These are phyloP conservation scores for Fistulifera solaris DNA, from an alignment of 108 stramenopile species.

Conservation along the genomic window DNA sequence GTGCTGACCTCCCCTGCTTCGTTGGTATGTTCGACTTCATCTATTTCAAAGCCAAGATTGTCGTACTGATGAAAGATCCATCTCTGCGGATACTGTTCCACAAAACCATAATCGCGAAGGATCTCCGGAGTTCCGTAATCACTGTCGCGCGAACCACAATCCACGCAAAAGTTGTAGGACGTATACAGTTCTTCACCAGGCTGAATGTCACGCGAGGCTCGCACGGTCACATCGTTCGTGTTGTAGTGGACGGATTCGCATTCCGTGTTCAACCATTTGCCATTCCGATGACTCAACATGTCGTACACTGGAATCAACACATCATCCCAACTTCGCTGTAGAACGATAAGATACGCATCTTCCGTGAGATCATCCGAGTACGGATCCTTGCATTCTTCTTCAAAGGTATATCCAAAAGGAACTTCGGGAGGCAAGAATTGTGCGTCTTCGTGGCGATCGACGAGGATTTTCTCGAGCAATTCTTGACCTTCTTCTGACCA, in stretches of 20 bases:
- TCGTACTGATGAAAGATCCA: slow-evolving; percentile 40
- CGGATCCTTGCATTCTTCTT: neutral
- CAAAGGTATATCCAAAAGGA: neutral
- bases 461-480: slow-evolving; percentile 24
- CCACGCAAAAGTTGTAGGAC: slow-evolving; percentile 45
- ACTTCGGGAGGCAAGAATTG: slow-evolving; percentile 4
- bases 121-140: slow-evolving; percentile 47
- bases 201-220: slow-evolving; percentile 28
- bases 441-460: neutral
- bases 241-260: slow-evolving; percentile 8
- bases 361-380: slow-evolving; percentile 8
- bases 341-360: slow-evolving; percentile 37
- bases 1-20: slow-evolving; percentile 6
- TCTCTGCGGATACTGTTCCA: slow-evolving; percentile 64
- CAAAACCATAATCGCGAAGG: slow-evolving; percentile 67
- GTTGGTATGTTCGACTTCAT: slow-evolving; percentile 25
- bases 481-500: slow-evolving; percentile 38
- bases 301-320: slow-evolving; percentile 56
- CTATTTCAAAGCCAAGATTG: neutral
- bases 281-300: slow-evolving; percentile 50
- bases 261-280: slow-evolving; percentile 18
- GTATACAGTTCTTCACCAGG: slow-evolving; percentile 54
- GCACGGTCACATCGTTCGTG: slow-evolving; percentile 11
- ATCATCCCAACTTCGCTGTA: slow-evolving; percentile 51
- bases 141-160: neutral